Base-by-base conservation (phyloP, 2,329 filamentous ascomycete genomes). In the Ophiostoma novo-ulmi region DNA sequence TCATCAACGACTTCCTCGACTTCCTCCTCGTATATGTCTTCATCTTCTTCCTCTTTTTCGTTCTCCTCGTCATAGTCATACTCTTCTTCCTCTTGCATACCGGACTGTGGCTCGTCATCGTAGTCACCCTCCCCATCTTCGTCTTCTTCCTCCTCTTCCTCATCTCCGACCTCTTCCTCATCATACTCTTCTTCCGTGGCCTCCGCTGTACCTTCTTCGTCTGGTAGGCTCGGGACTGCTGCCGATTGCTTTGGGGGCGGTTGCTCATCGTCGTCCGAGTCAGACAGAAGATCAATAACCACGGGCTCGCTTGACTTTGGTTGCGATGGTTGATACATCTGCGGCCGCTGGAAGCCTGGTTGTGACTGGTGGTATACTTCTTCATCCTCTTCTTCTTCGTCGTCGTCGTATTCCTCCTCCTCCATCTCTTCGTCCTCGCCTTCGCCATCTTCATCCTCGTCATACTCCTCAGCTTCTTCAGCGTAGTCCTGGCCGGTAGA, bases 211-310 rank as follows among this genome's bases (percentile, higher is more conserved):
- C 20, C n/a, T 14, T 58, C 58, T 36, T 36, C 61, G 31, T 31
- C 39, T 14, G 64, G 36, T n/a, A 36, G 17, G 11, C 63, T 66
- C 8, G 63, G 5, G 35, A 7, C 63, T 22, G 38, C 8, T 13
- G 11, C 38, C 39, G 20, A 0, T 35, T n/a, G 70, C 63, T 36
- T 55, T 14, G 58, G 52, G 1, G 67, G 61, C 4, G 67, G 13
- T 8, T 36, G 35, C 6, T 68, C 69, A 11, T 81, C 78, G 64
- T 80, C 78, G 41, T 84, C 82, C 1, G 80, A 82, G 71, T 84
- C 82, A 0, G 83, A 84, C 3, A 85, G 76, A 11, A 85, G 74
- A 69, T 80, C 80, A 71, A 85, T 85, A 22, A 84, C 79, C 4
- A 84, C 78, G 1, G 82, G 81, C 13, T 72, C 36, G 3, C 44